Evolutionary conservation across 768 basidiomycete species (phyloP), one percentile per base, ranked within the genome.

Genomic region (Xerocomellus amylosporus): DNA sequence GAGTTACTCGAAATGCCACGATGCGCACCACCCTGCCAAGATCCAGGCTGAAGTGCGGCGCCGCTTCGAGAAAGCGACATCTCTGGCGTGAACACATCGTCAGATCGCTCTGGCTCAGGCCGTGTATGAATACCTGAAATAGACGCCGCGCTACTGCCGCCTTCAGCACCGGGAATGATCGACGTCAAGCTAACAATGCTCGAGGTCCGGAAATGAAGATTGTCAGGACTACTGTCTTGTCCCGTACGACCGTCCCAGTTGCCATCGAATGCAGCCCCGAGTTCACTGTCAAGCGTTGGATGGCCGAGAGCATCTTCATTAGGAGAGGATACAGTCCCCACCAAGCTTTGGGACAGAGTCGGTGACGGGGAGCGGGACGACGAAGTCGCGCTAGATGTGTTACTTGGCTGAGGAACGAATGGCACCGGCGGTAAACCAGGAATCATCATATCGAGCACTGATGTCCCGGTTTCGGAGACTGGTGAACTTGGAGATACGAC

Each of bases 181-280:
- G 76, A 68, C n/a, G 73, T 73, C 46, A 86, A 64, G 54, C 81
- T 79, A 57, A 77, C 80, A 17, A 88, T 71, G 59, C 87, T 88
- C 39, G 74, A 77, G 8, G 77, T 75, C 26, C 81, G 77, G 46
- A 81, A 70, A 56, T 81, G 84, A 56, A 74, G 70, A 47, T 75
- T 74, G 19, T 65, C 69, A 15, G 68, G 61, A 47, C 69, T 68
- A 14, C 62, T 62, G 20, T 34, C 54, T 30, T 49, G 57, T 41
- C 43, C 58, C 24, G 33, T 5, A 14, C 13, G 46, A 7, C 20
- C 34, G 7, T 59, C 51, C 67, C 67, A 69, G 14, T 45, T 53
- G 2, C 60, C 65, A 34, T 70, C 67, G 70, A 77, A 80, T 55
- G 77, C 77, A 15, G 77, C 75, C 5, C 80, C 84, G 1, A 90